Conservation (phyloP, 352 stramenopile genomes). For the Phytophthora macrochlamydospora region DNA sequence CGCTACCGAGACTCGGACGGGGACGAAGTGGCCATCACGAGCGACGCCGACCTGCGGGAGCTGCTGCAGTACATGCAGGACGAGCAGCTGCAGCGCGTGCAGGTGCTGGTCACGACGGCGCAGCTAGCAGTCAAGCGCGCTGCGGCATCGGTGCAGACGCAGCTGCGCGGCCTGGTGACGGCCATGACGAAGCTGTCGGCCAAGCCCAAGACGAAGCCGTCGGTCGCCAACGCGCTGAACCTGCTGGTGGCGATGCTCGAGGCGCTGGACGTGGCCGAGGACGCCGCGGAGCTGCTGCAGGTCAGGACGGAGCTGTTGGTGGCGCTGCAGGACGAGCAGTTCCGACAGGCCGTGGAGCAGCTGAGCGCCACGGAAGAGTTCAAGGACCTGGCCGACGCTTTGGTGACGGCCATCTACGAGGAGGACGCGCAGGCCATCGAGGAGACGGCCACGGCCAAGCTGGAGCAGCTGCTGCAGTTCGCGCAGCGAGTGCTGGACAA, state of each 20-base stretch:
- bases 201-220: slow-evolving; percentile 43
- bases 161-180: slow-evolving; percentile 52
- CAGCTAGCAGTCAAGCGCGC: slow-evolving; percentile 1
- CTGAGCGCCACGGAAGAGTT: slow-evolving; percentile 44
- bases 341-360: slow-evolving; percentile 36
- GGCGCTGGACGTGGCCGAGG: slow-evolving; percentile 50
- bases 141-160: slow-evolving; percentile 37
- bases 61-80: slow-evolving; percentile 58
- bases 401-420: slow-evolving; percentile 39
- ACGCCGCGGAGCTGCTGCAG: slow-evolving; percentile 37
- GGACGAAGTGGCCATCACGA: slow-evolving; percentile 60
- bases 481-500: slow-evolving; percentile 41
- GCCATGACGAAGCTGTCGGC: slow-evolving; percentile 57
- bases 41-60: slow-evolving; percentile 59
- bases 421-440: slow-evolving; percentile 41
- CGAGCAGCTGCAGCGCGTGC: slow-evolving; percentile 39
- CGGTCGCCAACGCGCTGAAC: slow-evolving; percentile 44
- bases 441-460: slow-evolving; percentile 30
- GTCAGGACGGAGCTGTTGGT: slow-evolving; percentile 55
- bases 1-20: slow-evolving; percentile 67
- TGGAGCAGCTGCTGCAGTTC: slow-evolving; percentile 47
- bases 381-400: slow-evolving; percentile 34
- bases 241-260: slow-evolving; percentile 42
- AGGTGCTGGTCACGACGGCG: slow-evolving; percentile 34
- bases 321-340: slow-evolving; percentile 42